These are phyloP conservation scores for Phaeosphaeria sp. DNA, from an alignment of 2,329 filamentous ascomycete genomes.

Conservation along the genomic window DNA sequence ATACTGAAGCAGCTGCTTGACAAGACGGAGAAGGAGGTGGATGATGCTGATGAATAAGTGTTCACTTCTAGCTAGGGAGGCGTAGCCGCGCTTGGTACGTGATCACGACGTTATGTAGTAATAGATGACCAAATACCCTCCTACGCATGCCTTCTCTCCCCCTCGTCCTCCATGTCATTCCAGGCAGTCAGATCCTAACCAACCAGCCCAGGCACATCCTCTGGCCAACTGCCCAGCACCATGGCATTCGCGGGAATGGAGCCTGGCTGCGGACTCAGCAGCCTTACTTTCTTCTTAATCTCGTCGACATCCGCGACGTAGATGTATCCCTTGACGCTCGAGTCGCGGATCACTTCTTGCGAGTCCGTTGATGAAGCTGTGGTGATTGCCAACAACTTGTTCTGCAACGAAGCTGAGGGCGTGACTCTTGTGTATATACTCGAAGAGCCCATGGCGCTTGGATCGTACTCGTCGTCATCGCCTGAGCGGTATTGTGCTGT, in stretches of 20 bases:
- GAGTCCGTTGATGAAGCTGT: constrained; percentile 74
- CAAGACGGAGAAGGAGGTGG: constrained; percentile 29
- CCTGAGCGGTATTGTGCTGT: constrained; percentile 44
- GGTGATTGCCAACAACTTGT: constrained; percentile 85
- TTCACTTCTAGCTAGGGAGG: background rate
- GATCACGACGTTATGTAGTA: background rate
- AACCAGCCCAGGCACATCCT: constrained; percentile 79
- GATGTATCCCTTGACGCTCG: constrained; percentile 88
- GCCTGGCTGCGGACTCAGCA: constrained; percentile 84
- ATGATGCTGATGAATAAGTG: constrained; percentile 3
- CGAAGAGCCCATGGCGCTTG: constrained; percentile 33
- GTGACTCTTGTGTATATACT: constrained; percentile 68
- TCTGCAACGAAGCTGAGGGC: constrained; percentile 73
- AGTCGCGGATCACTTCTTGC: constrained; percentile 76
- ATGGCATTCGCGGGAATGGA: constrained; percentile 80
- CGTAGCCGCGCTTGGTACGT: background rate
- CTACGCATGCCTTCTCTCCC: background rate
- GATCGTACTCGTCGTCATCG: constrained; percentile 58
- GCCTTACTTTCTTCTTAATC: constrained; percentile 77
- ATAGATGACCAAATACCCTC: constrained; percentile 2
- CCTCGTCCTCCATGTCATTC: background rate
- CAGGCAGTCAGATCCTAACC: constrained; percentile 25
- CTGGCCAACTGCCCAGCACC: constrained; percentile 86
- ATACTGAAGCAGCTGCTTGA: constrained; percentile 72
- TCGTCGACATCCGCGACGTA: constrained; percentile 93